Evolutionary conservation across 495 filamentous ascomycete genomes (phyloP).

Genomic region (Podospora pseudopauciseta): DNA sequence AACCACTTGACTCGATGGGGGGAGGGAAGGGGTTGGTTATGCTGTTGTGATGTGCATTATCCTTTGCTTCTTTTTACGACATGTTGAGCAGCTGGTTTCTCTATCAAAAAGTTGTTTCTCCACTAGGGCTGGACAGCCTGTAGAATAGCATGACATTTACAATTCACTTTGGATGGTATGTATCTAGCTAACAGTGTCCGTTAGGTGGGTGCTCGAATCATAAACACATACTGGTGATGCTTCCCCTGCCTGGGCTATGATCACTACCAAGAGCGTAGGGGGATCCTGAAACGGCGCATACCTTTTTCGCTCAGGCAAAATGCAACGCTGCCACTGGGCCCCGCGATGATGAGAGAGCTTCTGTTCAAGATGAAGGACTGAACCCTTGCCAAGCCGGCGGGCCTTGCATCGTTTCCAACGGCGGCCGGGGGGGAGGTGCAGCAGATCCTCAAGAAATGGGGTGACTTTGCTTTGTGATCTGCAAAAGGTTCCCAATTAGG

Average conservation of each 20-base stretch:
- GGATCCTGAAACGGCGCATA: conserved; percentile 5
- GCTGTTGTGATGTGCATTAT: not conserved
- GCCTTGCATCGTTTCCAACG: conserved; percentile 1
- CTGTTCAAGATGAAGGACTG: not conserved
- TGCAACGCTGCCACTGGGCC: conserved; percentile 5
- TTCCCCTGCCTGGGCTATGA: not conserved
- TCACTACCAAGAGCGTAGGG: not conserved
- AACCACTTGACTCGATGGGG: not conserved
- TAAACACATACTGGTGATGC: not conserved
- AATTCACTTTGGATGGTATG: no score
- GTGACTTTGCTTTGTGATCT: not conserved
- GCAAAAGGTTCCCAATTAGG: not conserved
- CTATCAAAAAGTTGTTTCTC: no score
- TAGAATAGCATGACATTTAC: no score
- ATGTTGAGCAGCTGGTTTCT: no score
- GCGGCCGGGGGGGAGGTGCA: not conserved
- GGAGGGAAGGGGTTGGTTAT: not conserved
- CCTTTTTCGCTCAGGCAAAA: conserved; percentile 7
- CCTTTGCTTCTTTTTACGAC: no score
- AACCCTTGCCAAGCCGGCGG: not conserved
- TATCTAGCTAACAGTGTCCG: no score
- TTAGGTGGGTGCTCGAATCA: no score
- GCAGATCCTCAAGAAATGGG: not conserved
- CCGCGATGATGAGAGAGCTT: not conserved
- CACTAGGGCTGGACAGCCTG: no score